Evolutionary conservation across 164 flowering plant genomes (phyloP).

Genomic region (Stephania yunnanensis): DNA sequence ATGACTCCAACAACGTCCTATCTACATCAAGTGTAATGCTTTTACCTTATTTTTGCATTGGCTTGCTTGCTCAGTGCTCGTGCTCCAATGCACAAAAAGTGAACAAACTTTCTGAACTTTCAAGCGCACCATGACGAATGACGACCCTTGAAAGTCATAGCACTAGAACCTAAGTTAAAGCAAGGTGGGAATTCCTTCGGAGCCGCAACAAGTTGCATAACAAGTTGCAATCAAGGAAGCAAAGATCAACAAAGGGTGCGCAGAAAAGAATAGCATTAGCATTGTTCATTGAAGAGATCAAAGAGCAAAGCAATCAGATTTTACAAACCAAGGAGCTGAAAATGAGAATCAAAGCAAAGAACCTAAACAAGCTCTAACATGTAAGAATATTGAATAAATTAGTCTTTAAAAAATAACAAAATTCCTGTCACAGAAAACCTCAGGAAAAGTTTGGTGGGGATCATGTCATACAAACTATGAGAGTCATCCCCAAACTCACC

Average conservation of each 20-base stretch:
- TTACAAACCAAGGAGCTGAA: conserved; percentile 21
- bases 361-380: conserved; percentile 2
- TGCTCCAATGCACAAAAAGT: not conserved
- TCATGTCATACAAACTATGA: conserved; percentile 14
- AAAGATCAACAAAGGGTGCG: not conserved
- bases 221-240: not conserved
- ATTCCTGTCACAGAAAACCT: conserved; percentile 30
- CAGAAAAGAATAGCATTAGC: conserved; percentile 13
- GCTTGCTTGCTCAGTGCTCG: not conserved
- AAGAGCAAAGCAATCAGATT: conserved; percentile 13
- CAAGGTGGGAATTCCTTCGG: not conserved
- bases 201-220: not conserved
- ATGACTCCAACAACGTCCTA: not conserved
- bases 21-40: not conserved
- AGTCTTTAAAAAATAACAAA: conserved; percentile 22
- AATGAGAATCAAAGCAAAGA: not conserved
- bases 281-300: conserved; percentile 11
- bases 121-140: not conserved
- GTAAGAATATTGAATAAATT: conserved; percentile 31
- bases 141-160: not conserved
- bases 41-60: not conserved
- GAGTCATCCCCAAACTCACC: conserved; percentile 16
- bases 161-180: not conserved
- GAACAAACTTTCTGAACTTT: not conserved
- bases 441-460: conserved; percentile 26